Conservation (phyloP, 768 basidiomycete genomes). For the Mycena haematopus region DNA sequence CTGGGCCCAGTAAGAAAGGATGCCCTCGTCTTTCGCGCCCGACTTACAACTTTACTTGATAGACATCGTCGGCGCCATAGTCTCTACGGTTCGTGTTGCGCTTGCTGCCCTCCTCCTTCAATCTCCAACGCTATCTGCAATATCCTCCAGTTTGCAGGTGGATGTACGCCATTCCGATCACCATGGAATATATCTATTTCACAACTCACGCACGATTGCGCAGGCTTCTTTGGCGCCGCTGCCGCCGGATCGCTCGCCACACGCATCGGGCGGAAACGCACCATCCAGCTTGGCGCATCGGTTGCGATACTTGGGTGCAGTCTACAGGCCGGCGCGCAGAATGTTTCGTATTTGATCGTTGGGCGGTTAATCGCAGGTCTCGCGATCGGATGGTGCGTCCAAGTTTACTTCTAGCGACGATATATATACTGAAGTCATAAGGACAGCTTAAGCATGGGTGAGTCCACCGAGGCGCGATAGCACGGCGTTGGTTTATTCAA, state of each 20-base stretch:
- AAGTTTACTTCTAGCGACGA: background rate
- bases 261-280: conserved; percentile 54
- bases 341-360: conserved; percentile 56
- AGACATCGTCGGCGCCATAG: conserved; percentile 54
- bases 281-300: conserved; percentile 53
- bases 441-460: conserved; percentile 27
- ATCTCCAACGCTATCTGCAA: background rate
- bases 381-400: conserved; percentile 44
- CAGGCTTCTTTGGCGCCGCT: conserved; percentile 51
- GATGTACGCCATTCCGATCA: conserved; percentile 15
- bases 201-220: background rate
- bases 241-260: conserved; percentile 53
- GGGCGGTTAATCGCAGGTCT: conserved; percentile 55
- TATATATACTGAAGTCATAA: background rate
- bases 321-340: conserved; percentile 52
- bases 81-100: conserved; percentile 59
- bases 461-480: background rate
- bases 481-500: conserved; percentile 30
- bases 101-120: conserved; percentile 34
- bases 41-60: background rate
- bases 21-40: background rate
- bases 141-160: conserved; percentile 26
- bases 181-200: background rate
- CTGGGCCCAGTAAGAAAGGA: conserved; percentile 35
- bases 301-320: conserved; percentile 59